These are phyloP conservation scores for Piper betle DNA, from an alignment of 164 flowering plant species.

Conservation along the genomic window DNA sequence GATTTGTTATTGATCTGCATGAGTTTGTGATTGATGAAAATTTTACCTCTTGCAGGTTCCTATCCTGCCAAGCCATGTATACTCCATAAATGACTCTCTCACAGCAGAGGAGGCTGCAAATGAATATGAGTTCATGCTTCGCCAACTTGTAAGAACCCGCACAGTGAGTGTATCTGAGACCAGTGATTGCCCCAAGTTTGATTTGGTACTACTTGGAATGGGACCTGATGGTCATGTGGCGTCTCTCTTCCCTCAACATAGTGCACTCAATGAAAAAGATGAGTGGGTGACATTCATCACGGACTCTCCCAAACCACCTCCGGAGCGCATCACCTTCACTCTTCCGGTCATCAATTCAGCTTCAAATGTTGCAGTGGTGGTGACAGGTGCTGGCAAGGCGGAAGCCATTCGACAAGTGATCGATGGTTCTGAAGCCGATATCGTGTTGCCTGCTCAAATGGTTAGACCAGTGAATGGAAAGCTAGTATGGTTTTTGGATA, in stretches of 20 bases:
- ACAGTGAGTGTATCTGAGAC: conserved; percentile 36
- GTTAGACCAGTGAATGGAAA: conserved; percentile 46
- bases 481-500: conserved; percentile 72
- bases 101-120: conserved; percentile 72
- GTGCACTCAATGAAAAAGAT: conserved; percentile 32
- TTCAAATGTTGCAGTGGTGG: conserved; percentile 56
- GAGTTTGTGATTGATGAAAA: not conserved
- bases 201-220: conserved; percentile 66
- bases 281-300: conserved; percentile 71
- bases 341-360: conserved; percentile 76
- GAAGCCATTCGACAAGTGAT: conserved; percentile 42
- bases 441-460: conserved; percentile 43
- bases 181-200: conserved; percentile 72
- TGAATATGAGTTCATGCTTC: conserved; percentile 52
- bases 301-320: conserved; percentile 72
- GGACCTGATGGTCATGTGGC: conserved; percentile 79
- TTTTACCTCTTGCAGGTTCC: conserved; percentile 38
- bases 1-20: not conserved
- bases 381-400: conserved; percentile 47
- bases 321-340: conserved; percentile 73
- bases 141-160: conserved; percentile 58
- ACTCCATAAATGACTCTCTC: conserved; percentile 55
- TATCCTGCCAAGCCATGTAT: conserved; percentile 45
- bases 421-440: conserved; percentile 23
- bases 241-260: conserved; percentile 53